Evolutionary conservation across 176 grass and related monocot species (phyloP).

Genomic region (Avena insularis): DNA sequence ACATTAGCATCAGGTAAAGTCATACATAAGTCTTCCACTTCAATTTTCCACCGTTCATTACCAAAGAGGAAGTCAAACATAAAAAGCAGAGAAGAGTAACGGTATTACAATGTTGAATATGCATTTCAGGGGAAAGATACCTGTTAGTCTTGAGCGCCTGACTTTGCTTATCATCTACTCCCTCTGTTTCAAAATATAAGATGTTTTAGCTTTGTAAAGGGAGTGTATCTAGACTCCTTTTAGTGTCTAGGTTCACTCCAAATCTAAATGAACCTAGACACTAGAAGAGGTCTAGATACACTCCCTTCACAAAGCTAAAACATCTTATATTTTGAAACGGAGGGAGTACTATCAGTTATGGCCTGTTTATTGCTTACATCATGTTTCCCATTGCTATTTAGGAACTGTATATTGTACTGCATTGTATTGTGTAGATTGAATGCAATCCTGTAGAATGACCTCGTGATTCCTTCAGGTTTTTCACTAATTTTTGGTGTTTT

Average conservation of each 20-base stretch:
- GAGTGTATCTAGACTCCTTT: too few relatives aligned
- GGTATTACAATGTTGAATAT: conserved; percentile 2
- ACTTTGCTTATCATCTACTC: conserved; percentile 5
- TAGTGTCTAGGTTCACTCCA: too few relatives aligned
- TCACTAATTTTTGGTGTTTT: conserved; percentile 28
- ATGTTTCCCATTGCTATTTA: conserved; percentile 10
- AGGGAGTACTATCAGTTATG: background rate
- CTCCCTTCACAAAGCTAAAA: too few relatives aligned
- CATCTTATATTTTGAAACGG: too few relatives aligned
- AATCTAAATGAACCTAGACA: too few relatives aligned
- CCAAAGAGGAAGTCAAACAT: too few relatives aligned
- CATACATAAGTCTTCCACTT: too few relatives aligned
- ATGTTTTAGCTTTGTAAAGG: too few relatives aligned
- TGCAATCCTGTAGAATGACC: background rate
- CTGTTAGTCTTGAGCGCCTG: background rate
- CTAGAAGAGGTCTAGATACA: too few relatives aligned
- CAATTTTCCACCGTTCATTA: too few relatives aligned
- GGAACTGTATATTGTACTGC: background rate
- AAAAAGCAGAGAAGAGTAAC: background rate
- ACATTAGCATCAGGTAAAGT: background rate
- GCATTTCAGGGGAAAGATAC: conserved; percentile 10
- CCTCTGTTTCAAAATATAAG: too few relatives aligned
- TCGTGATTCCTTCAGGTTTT: background rate
- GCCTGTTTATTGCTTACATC: background rate
- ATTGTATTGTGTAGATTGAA: background rate